Conservation (phyloP, 345 rosid species). For the Rubroshorea leprosula region DNA sequence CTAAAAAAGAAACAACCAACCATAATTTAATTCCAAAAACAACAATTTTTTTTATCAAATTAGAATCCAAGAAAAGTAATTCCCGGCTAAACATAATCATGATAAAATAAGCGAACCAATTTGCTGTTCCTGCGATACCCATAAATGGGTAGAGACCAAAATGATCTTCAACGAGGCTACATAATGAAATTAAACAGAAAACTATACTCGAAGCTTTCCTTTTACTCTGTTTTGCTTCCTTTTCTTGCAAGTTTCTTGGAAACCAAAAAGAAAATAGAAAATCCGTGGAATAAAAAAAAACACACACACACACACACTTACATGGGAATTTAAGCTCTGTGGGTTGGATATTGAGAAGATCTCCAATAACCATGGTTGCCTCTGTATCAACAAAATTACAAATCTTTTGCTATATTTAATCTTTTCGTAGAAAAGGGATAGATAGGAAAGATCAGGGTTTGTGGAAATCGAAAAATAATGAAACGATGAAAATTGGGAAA, state of each 20-base stretch:
- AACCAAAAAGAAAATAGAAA: neutral
- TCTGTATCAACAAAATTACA: neutral
- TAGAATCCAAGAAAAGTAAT: neutral
- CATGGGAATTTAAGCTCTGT: slow-evolving; percentile 78
- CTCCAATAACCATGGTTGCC: slow-evolving; percentile 43
- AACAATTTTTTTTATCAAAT: neutral
- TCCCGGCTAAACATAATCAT: neutral
- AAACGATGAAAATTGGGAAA: neutral
- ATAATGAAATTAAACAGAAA: neutral
- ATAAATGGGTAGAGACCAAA: no score
- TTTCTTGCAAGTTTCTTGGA: neutral
- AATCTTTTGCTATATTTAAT: neutral
- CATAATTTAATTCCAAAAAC: neutral
- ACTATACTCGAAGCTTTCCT: neutral
- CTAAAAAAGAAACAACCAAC: neutral
- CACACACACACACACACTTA: slow-evolving; percentile 27
- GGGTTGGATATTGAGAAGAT: slow-evolving; percentile 67
- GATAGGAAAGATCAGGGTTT: no score
- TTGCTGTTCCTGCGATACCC: neutral
- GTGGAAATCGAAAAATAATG: neutral
- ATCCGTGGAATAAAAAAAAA: neutral
- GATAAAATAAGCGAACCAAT: neutral
- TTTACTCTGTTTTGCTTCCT: neutral
- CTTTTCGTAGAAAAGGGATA: no score
- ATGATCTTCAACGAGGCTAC: neutral